Percentiles rank a stretch among this genome's conserved stretches.
phyloP scores from a whole-genome alignment of 441 rosid species.

The Iberis amara region DNA sequence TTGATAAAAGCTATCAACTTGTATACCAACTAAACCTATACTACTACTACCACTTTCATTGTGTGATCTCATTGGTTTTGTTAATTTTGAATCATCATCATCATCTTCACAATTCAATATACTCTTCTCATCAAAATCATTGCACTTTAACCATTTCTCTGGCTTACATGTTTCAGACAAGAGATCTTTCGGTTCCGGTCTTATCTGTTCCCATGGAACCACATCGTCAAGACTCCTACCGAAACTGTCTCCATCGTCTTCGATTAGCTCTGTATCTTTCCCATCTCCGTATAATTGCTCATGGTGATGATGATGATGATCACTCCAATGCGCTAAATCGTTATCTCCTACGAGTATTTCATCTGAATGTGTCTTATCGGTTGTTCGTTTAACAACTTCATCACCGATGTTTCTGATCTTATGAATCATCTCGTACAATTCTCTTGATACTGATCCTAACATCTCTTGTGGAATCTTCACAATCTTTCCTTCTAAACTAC shows the following conservation, averaged over 20 bases:
- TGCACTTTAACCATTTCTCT: slow-evolving; percentile 82
- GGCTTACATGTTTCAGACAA: slow-evolving; percentile 70
- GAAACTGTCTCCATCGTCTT: slow-evolving; percentile 85
- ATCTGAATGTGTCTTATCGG: slow-evolving; percentile 49
- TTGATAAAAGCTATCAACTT: slow-evolving; percentile 93
- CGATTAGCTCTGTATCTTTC: slow-evolving; percentile 73
- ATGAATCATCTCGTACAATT: slow-evolving; percentile 59
- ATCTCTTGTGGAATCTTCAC: slow-evolving; percentile 53
- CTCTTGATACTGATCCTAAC: slow-evolving; percentile 66
- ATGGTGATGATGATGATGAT: slow-evolving; percentile 58
- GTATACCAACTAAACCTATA: slow-evolving; percentile 84
- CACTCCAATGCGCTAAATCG: slow-evolving; percentile 78
- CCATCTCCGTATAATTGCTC: slow-evolving; percentile 62
- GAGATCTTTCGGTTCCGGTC: slow-evolving; percentile 60
- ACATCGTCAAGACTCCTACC: slow-evolving; percentile 85
- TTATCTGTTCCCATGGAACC: slow-evolving; percentile 80
- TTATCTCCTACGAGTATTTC: slow-evolving; percentile 68
- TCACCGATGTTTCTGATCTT: slow-evolving; percentile 74
- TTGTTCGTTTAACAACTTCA: slow-evolving; percentile 47
- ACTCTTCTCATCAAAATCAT: slow-evolving; percentile 84
- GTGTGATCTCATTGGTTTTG: slow-evolving; percentile 63
- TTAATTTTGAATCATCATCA: slow-evolving; percentile 50
- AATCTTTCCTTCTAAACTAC: slow-evolving; percentile 61
- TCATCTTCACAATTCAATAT: slow-evolving; percentile 69
- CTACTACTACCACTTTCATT: slow-evolving; percentile 59